Percentiles rank a stretch among this genome's conserved stretches.
phyloP scores from a whole-genome alignment of 306 rosid genomes.

The Lupinus albus region DNA sequence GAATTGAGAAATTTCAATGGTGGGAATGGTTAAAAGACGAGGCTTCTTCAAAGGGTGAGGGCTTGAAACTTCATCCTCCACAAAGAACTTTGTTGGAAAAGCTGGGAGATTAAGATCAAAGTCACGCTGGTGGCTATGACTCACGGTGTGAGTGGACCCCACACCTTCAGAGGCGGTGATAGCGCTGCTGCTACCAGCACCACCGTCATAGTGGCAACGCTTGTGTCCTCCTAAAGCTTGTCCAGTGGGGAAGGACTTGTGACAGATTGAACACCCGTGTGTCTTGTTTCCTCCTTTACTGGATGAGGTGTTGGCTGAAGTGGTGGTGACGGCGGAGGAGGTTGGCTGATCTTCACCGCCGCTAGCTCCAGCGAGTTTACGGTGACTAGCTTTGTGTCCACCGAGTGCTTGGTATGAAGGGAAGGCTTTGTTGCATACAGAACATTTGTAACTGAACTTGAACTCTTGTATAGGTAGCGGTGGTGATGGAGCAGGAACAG shows the following conservation, averaged over 20 bases:
- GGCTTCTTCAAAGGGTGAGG: conserved; percentile 79
- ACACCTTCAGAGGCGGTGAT: conserved; percentile 80
- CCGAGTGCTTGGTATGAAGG: conserved; percentile 94
- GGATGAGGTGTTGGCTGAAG: conserved; percentile 51
- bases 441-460: conserved; percentile 70
- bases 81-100: conserved; percentile 57
- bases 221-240: conserved; percentile 99
- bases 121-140: conserved; percentile 59
- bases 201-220: conserved; percentile 96
- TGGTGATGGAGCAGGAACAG: conserved; percentile 33
- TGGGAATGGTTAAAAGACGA: conserved; percentile 52
- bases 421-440: conserved; percentile 82
- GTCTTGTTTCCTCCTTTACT: conserved; percentile 53
- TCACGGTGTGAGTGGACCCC: conserved; percentile 68
- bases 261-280: conserved; percentile 93
- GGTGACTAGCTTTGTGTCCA: conserved; percentile 95
- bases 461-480: neutral
- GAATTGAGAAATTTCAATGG: conserved; percentile 49
- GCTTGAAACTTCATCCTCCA: conserved; percentile 90
- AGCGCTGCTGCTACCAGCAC: conserved; percentile 12
- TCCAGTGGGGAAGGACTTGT: conserved; percentile 84
- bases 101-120: conserved; percentile 93
- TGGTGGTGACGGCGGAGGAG: conserved; percentile 67
- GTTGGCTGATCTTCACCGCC: conserved; percentile 49
- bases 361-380: conserved; percentile 47